Conservation (phyloP, 352 stramenopile species). For the Globisporangium nunn region DNA sequence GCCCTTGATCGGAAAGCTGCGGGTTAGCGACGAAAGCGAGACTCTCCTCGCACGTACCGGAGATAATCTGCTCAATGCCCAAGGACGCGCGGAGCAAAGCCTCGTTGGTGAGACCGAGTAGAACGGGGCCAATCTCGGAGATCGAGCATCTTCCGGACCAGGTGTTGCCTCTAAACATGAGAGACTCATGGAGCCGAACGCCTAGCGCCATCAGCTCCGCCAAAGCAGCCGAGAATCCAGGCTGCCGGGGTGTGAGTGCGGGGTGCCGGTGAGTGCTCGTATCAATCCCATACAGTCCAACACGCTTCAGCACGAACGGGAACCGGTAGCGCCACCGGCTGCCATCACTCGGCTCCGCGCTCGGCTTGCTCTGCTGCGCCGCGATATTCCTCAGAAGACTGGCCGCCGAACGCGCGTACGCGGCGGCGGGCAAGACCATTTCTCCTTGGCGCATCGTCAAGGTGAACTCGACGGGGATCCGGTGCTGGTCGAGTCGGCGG, state of each 20-base stretch:
- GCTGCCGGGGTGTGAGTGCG: not conserved
- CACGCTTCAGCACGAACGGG: not conserved
- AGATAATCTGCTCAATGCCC: not conserved
- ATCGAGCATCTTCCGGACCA: not conserved
- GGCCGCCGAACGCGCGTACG: not conserved
- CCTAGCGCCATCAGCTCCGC: not conserved
- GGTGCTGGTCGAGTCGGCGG: too few species aligned
- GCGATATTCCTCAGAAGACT: not conserved
- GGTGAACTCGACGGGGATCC: not conserved
- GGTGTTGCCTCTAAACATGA: not conserved
- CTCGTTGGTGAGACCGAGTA: not conserved
- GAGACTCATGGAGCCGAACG: not conserved
- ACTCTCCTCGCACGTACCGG: not conserved
- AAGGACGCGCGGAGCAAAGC: not conserved
- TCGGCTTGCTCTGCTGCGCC: not conserved
- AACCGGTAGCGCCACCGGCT: not conserved
- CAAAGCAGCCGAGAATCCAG: not conserved
- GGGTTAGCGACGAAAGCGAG: not conserved
- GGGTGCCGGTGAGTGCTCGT: not conserved
- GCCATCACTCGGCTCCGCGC: not conserved
- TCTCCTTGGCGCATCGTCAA: not conserved
- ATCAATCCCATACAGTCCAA: not conserved
- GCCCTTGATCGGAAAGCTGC: too few species aligned
- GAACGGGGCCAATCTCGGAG: not conserved
- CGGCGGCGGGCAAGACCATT: not conserved